Evolutionary conservation across 2,329 filamentous ascomycete species (phyloP), one percentile per base, ranked within the genome.

Genomic region (Hirsutella rhossiliensis): DNA sequence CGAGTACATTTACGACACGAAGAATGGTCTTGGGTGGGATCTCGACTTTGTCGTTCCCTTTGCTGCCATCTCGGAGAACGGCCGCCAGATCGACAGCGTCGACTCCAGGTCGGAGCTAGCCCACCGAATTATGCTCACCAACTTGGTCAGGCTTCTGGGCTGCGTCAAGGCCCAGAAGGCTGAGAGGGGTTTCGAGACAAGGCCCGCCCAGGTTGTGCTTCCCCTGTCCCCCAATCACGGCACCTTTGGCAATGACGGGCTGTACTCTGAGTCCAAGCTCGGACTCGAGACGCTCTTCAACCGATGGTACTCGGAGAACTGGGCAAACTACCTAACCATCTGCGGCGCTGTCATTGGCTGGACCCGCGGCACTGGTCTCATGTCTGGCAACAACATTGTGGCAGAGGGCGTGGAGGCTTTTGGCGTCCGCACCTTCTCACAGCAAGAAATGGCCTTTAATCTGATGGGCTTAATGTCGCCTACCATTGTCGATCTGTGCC

Each of bases 371-470:
- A 98, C 92, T 50, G 92, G 92, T 61, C 80, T 98, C 56, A 98
- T 98, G 90, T 86, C 84, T 53, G 89, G 85, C 58, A 97, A 97
- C 75, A 97, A 98, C 65, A 81, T 97, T 55, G 89, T 97, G 52
- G 92, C 92, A 31, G 90, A 97, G 63, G 92, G 90, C 47, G 87
- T 98, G 45, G 92, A 98, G 72, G 87, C 86, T 56, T 92, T 94
- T 53, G 92, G 92, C 56, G 92, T 97, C 23, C 88, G 92, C 56
- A 98, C 92, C 4, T 98, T 98, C 74, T 97, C 90, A 11, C 92
- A 97, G 68, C 88, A 95, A 63, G 92, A 98, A 67, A 98, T 98
- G 92, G 92, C 92, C 15, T 98, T 98, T 75, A 98, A 98, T 68
- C 68, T 98, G 52, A 78, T 98, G 38, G 90, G 92, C 54, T 78